These are phyloP conservation scores for Bisporella sp. DNA, from an alignment of 2,329 filamentous ascomycete genomes.

Conservation along the genomic window DNA sequence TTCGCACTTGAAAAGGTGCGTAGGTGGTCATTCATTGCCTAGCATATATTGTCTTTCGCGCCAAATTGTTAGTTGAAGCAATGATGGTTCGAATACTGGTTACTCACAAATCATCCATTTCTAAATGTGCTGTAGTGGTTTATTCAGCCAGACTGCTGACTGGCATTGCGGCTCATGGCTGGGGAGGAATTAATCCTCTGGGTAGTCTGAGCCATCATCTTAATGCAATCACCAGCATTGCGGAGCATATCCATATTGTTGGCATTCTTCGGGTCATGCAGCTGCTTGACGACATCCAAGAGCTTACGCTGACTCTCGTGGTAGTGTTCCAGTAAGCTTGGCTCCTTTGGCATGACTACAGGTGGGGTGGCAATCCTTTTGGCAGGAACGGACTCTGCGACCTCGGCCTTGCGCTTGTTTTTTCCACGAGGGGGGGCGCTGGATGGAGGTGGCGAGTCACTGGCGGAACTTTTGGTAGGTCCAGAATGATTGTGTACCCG, in stretches of 20 bases:
- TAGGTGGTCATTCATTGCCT: too few species aligned
- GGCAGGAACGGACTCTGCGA: conserved; percentile 12
- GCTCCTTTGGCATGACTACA: conserved; percentile 20
- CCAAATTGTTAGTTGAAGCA: too few species aligned
- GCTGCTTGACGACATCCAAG: conserved; percentile 18
- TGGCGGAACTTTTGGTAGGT: conserved; percentile 19
- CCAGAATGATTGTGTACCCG: conserved; percentile 64
- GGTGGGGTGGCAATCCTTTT: conserved; percentile 21
- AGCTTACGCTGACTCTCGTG: conserved; percentile 21
- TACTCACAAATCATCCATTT: conserved; percentile 15
- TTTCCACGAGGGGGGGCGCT: conserved; percentile 15
- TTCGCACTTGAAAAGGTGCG: too few species aligned
- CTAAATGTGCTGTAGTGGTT: neutral
- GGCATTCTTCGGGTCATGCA: conserved; percentile 19
- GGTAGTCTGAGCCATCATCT: conserved; percentile 23
- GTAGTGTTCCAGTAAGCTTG: conserved; percentile 22
- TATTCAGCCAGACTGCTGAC: conserved; percentile 21
- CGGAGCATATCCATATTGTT: conserved; percentile 19
- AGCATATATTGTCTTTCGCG: too few species aligned
- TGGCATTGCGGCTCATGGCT: conserved; percentile 10
- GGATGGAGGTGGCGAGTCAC: conserved; percentile 21
- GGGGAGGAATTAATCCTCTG: conserved; percentile 19
- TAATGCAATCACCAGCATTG: conserved; percentile 21
- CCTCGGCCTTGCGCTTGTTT: conserved; percentile 24
- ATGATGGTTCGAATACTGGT: too few species aligned